Evolutionary conservation across 257 asterid species (phyloP), one percentile per base, ranked within the genome.

Genomic region (Fraxinus quadrangulata): DNA sequence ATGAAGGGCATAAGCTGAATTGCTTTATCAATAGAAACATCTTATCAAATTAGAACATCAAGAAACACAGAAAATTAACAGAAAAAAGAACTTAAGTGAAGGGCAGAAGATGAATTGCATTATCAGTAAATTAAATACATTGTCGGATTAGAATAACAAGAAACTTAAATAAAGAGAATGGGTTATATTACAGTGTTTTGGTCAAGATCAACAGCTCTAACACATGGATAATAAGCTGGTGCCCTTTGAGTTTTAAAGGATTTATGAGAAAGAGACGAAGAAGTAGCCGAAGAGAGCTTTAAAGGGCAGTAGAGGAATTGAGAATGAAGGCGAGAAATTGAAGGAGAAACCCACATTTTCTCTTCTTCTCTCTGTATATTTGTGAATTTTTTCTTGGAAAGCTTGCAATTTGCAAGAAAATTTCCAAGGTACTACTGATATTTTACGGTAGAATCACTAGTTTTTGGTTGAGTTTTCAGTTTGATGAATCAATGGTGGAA

Each of bases 191-290:
- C 97, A 70, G 97, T 94, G 83, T 93, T 91, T 90, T 92, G 97
- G 74, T 94, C 99, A 74, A 94, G 94, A 83, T 94, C 99, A 82
- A 69, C 71, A 73, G 99, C 97, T 83, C 87, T 91, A 73, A 94
- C 79, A 77, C 92, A 81, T n/a, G 97, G 97, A 81, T 87, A 91
- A 19, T 92, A 89, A 78, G 78, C 39, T 8, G 88, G 85, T 19
- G 84, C 75, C 56, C 84, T 86, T 3, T 78, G 87, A 36, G 75
- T 79, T 80, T 80, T 83, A 23, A 76, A 70, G 69, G 83, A 73
- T 80, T 78, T 90, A 72, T 72, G 78, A 37, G 84, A 68, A 67
- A 78, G 77, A 23, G 84, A 67, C 40, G 74, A 79, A 10, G 94
- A 26, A 36, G 9, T 5, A 11, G 83, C 30, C 33, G 80, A 13